Evolutionary conservation across 2,329 filamentous ascomycete genomes (phyloP), one percentile per base, ranked within the genome.

Genomic region (Leptographium flavum): DNA sequence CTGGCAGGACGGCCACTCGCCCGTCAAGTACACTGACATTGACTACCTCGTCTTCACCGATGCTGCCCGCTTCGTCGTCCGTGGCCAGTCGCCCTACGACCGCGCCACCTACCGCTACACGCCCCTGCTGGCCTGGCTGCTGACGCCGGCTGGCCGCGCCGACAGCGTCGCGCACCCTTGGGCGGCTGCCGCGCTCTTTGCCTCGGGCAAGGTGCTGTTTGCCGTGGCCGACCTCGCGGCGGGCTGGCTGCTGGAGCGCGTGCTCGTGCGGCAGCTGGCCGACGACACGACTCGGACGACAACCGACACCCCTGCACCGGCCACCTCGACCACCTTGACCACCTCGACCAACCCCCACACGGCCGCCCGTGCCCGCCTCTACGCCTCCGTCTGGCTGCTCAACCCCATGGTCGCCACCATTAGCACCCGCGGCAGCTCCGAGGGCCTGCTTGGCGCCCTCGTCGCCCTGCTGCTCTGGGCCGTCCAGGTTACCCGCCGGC

Each of bases 351-450:
- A 9, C 9, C 15, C 19, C 19, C 13, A 35, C 13, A 8, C 14
- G 56, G 60, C 27, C 8, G 63, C 67, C 19, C 62, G 68, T 1
- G 86, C 87, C 1, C 67, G 88, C 49, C 78, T 74, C 49, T 95
- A 85, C 56, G 83, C 88, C 1, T 79, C 81, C 52, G 82, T 95
- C 33, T 98, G 92, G 92, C 66, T 96, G 49, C 72, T 95, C 58
- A 98, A 98, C 57, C 92, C 92, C 0, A 96, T 98, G 88, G 92
- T 96, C 10, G 92, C 92, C 0, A 87, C 87, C 32, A 98, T 98
- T 56, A 94, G 87, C 63, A 96, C 92, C 13, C 71, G 92, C 41
- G 92, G 92, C 14, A 95, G 88, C 64, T 92, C 87, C 0, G 92
- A 98, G 63, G 92, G 92, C 0, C 60, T 98, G 13, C 63, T 98